These are phyloP conservation scores for Starmerella stigmatis DNA, from an alignment of 805 yeast species.

Conservation along the genomic window DNA sequence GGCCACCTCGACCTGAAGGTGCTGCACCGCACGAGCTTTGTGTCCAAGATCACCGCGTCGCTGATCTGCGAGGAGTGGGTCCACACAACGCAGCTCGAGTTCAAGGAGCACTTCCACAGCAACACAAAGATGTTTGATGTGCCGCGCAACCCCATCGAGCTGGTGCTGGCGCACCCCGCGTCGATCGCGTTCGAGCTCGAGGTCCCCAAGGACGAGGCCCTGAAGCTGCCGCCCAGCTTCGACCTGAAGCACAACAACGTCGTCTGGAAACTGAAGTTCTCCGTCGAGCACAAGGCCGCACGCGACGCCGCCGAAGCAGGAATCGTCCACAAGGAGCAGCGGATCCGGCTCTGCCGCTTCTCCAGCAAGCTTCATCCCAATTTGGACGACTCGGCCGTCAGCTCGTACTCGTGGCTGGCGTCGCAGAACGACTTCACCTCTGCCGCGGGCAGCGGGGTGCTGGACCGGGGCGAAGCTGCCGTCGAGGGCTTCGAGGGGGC, in stretches of 20 bases:
- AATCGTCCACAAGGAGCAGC: slow-evolving; percentile 1
- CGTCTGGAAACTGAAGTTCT: slow-evolving; percentile 10
- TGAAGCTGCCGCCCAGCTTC: slow-evolving; percentile 14
- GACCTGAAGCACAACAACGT: slow-evolving; percentile 9
- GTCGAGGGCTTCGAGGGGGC: not conserved
- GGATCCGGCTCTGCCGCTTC: slow-evolving; percentile 7
- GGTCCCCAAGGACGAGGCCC: slow-evolving; percentile 4
- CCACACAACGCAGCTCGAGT: slow-evolving; percentile 14
- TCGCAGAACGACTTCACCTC: not conserved
- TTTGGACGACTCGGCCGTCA: not conserved
- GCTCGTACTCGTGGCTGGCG: not conserved
- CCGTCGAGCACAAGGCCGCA: not conserved
- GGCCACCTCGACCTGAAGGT: slow-evolving; percentile 8
- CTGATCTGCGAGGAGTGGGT: slow-evolving; percentile 17
- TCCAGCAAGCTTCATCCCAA: not conserved
- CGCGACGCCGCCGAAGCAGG: not conserved
- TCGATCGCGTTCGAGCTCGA: slow-evolving; percentile 4
- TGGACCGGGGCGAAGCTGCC: not conserved
- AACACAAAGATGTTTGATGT: slow-evolving; percentile 1
- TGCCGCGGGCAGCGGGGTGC: too few species aligned
- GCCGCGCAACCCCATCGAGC: not conserved
- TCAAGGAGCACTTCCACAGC: slow-evolving; percentile 12
- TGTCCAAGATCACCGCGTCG: slow-evolving; percentile 4
- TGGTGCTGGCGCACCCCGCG: not conserved
- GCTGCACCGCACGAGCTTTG: not conserved